phyloP scores from a whole-genome alignment of 768 basidiomycete species.

The Auricularia cornea region DNA sequence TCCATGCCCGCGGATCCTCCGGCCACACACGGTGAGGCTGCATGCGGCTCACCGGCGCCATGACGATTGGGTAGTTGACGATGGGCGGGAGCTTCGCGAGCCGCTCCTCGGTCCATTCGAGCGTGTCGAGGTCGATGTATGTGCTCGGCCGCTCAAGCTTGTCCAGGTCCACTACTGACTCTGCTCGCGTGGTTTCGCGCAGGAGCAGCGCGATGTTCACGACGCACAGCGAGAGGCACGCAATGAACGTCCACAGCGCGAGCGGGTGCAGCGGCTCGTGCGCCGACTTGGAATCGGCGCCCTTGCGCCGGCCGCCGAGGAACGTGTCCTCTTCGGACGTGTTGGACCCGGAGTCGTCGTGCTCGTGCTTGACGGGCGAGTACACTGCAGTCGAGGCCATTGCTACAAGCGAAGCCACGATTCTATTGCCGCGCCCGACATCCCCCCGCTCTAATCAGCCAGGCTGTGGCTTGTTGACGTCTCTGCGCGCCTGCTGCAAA shows the following conservation, averaged over 20 bases:
- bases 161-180: background rate
- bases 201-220: background rate
- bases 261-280: background rate
- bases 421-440: too few species aligned
- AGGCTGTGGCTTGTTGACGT: too few species aligned
- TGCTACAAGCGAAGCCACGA: too few species aligned
- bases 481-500: too few species aligned
- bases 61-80: background rate
- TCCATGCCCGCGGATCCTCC: background rate
- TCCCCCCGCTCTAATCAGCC: too few species aligned
- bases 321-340: too few species aligned
- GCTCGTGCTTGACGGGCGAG: too few species aligned
- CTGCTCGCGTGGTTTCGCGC: background rate
- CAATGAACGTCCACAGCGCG: background rate
- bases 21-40: background rate
- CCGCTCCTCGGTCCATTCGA: background rate
- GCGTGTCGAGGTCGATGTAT: background rate
- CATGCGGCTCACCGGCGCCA: background rate
- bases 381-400: too few species aligned
- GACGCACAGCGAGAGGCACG: background rate
- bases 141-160: background rate
- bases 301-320: too few species aligned
- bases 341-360: too few species aligned
- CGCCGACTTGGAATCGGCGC: too few species aligned
- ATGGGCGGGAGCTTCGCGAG: background rate